Evolutionary conservation across 2,329 filamentous ascomycete species (phyloP).

Genomic region (Clonostachys solani): DNA sequence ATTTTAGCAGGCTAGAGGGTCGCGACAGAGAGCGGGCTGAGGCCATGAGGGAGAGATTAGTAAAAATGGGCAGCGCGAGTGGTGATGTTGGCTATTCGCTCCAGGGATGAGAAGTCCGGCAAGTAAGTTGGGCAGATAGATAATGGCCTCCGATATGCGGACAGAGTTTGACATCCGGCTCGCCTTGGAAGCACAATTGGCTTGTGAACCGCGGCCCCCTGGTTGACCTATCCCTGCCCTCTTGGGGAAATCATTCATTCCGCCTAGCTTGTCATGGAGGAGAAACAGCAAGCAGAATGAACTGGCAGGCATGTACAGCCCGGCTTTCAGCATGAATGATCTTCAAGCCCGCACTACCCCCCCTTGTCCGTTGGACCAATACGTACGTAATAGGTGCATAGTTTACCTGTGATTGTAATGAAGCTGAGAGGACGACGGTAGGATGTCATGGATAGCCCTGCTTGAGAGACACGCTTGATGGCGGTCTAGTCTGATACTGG

Average conservation of each 20-base stretch:
- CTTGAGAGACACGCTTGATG: too few species aligned
- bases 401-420: too few species aligned
- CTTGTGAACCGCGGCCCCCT: not conserved
- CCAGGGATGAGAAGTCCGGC: constrained; percentile 33
- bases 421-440: too few species aligned
- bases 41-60: constrained; percentile 58
- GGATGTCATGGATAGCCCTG: too few species aligned
- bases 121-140: constrained; percentile 1
- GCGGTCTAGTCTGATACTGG: too few species aligned
- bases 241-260: too few species aligned
- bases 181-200: not conserved
- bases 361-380: too few species aligned
- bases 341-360: not conserved
- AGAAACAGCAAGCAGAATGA: too few species aligned
- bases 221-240: too few species aligned
- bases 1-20: constrained; percentile 46
- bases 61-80: constrained; percentile 56
- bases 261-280: too few species aligned
- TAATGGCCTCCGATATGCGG: too few species aligned
- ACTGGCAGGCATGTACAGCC: not conserved
- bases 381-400: too few species aligned
- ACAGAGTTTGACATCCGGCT: not conserved
- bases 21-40: constrained; percentile 46
- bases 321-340: not conserved
- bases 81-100: constrained; percentile 62